Percentiles rank a stretch among this genome's conserved stretches.
Evolutionary conservation across 1,284 basidiomycete species (phyloP).

Genomic region (Puccinia coronata): DNA sequence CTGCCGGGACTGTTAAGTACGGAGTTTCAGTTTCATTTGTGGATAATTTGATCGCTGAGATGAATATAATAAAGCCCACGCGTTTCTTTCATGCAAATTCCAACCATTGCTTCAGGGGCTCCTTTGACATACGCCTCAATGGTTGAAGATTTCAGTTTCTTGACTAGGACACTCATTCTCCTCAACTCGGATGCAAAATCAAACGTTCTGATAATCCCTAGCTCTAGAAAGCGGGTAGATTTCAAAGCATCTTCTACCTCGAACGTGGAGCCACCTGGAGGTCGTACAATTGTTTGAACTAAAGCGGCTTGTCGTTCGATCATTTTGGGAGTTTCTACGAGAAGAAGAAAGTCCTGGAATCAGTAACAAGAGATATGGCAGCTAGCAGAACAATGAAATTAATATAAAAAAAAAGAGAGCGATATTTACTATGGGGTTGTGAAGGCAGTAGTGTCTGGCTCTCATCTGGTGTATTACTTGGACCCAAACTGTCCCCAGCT

Average conservation of each 20-base stretch:
- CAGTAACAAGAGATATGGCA: constrained; percentile 56
- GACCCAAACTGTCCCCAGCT: constrained; percentile 63
- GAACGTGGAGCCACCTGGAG: constrained; percentile 73
- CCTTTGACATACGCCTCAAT: constrained; percentile 99
- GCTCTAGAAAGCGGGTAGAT: constrained; percentile 92
- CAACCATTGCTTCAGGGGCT: constrained; percentile 94
- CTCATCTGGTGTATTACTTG: not conserved
- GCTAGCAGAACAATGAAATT: constrained; percentile 38
- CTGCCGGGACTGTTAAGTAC: constrained; percentile 73
- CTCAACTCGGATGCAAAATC: constrained; percentile 93
- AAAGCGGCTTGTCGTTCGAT: constrained; percentile 79
- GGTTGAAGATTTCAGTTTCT: constrained; percentile 84
- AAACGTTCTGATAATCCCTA: constrained; percentile 93
- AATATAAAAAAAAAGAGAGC: constrained; percentile 51
- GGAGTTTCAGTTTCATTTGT: not conserved
- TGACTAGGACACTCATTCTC: constrained; percentile 97
- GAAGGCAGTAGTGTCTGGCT: not conserved
- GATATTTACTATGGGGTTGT: constrained; percentile 59
- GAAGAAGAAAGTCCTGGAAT: constrained; percentile 57
- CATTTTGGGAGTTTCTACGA: constrained; percentile 57
- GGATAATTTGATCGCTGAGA: not conserved
- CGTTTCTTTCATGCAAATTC: constrained; percentile 85
- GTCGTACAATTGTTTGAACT: constrained; percentile 94
- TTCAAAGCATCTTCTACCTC: constrained; percentile 58
- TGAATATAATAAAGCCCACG: constrained; percentile 64